phyloP scores from a whole-genome alignment of 208 protist genomes.

The Leishmania guyanensis region DNA sequence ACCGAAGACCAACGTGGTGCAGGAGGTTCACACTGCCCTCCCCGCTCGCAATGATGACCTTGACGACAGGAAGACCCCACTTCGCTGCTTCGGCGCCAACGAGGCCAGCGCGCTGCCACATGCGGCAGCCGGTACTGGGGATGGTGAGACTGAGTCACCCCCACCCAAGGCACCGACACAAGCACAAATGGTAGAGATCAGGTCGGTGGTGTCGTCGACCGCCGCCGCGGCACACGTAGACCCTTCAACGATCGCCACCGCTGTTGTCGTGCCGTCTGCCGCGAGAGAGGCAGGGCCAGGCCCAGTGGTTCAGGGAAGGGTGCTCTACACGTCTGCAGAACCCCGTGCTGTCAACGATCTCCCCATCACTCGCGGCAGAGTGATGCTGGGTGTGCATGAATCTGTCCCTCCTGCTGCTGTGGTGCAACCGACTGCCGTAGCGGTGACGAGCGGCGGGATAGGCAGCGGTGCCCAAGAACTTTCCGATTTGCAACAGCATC shows the following conservation, averaged over 20 bases:
- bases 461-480: conserved; percentile 23
- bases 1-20: neutral
- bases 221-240: conserved; percentile 9
- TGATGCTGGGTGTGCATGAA: neutral
- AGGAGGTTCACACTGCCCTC: neutral
- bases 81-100: neutral
- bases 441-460: neutral
- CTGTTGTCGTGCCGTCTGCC: conserved; percentile 3
- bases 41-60: neutral
- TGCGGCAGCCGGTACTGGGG: neutral
- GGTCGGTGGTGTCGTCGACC: neutral
- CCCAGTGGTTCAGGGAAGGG: conserved; percentile 14
- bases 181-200: conserved; percentile 17
- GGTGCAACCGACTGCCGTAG: neutral
- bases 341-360: conserved; percentile 30
- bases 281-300: neutral
- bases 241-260: neutral
- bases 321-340: conserved; percentile 27
- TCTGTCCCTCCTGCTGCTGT: neutral
- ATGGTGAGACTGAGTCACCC: conserved; percentile 20
- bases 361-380: conserved; percentile 25
- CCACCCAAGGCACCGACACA: conserved; percentile 24
- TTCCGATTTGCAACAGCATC: conserved; percentile 55
- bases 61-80: neutral
- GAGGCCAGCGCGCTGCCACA: neutral